phyloP scores from a whole-genome alignment of 2,329 filamentous ascomycete genomes.

The Ophiostoma sp. region DNA sequence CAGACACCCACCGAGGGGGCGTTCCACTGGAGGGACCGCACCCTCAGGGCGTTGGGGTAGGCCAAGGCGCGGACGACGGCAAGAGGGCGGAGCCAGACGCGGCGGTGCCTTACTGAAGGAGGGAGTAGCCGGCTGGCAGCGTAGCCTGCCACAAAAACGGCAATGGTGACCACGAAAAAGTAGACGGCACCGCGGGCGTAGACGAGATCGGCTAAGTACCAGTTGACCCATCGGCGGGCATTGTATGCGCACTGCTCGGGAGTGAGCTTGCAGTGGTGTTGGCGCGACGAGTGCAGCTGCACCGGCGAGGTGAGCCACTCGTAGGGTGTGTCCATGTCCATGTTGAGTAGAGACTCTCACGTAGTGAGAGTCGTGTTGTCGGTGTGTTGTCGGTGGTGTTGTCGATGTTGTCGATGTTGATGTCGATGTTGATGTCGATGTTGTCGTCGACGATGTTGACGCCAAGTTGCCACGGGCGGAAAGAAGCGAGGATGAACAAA shows the following conservation, averaged over 20 bases:
- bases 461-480: neutral
- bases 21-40: neutral
- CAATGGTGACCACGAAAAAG: conserved; percentile 20
- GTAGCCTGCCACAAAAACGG: conserved; percentile 6
- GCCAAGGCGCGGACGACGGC: neutral
- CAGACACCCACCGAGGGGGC: conserved; percentile 13
- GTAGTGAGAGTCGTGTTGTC: neutral
- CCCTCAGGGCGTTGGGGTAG: neutral
- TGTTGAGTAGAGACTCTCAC: neutral
- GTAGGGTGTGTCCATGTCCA: conserved; percentile 21
- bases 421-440: neutral
- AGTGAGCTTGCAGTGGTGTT: conserved; percentile 39
- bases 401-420: neutral
- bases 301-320: conserved; percentile 45
- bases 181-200: conserved; percentile 20
- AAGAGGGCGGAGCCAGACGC: neutral
- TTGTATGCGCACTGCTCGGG: conserved; percentile 49
- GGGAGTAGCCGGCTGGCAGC: neutral
- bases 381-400: neutral
- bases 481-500: neutral
- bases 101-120: neutral
- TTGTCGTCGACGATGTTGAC: neutral
- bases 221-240: conserved; percentile 43
- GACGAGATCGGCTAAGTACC: conserved; percentile 22
- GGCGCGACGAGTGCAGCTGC: conserved; percentile 42